A percentile compares a stretch with the other conserved stretches of the same genome.
Evolutionary conservation across 1,284 basidiomycete species (phyloP).

Genomic region (Cryptococcus sp.): DNA sequence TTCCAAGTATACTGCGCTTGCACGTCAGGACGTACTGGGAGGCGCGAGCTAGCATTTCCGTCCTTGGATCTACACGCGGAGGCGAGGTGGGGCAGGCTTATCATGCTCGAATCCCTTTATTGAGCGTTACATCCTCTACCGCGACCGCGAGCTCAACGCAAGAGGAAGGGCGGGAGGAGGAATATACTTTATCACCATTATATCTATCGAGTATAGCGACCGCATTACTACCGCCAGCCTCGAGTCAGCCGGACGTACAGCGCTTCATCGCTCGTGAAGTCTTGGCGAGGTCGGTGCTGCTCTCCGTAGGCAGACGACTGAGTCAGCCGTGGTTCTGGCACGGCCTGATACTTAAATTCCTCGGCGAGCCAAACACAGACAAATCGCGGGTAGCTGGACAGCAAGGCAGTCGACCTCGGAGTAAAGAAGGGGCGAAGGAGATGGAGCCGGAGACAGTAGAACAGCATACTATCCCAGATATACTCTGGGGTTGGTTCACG

Average conservation of each 20-base stretch:
- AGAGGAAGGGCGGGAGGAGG: neutral
- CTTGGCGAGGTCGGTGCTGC: slow-evolving; percentile 51
- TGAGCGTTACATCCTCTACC: slow-evolving; percentile 7
- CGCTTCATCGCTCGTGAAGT: slow-evolving; percentile 52
- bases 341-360: slow-evolving; percentile 26
- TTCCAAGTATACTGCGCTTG: slow-evolving; percentile 28
- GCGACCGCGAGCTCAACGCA: no score
- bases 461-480: neutral
- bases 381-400: neutral
- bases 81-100: slow-evolving; percentile 22
- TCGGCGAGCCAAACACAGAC: slow-evolving; percentile 17
- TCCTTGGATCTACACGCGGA: slow-evolving; percentile 3
- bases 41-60: slow-evolving; percentile 5
- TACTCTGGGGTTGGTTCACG: neutral
- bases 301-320: slow-evolving; percentile 41
- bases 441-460: neutral
- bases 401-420: neutral
- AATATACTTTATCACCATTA: slow-evolving; percentile 31
- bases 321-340: slow-evolving; percentile 53
- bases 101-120: slow-evolving; percentile 38
- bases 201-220: slow-evolving; percentile 52
- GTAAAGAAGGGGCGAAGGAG: neutral
- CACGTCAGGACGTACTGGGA: slow-evolving; percentile 34
- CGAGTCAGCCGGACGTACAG: slow-evolving; percentile 39
- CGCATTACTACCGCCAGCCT: slow-evolving; percentile 37